Percentiles rank a stretch among this genome's conserved stretches.
These are phyloP conservation scores for Aegilops longissima DNA, from an alignment of 176 grass and related monocot genomes.

Conservation along the genomic window DNA sequence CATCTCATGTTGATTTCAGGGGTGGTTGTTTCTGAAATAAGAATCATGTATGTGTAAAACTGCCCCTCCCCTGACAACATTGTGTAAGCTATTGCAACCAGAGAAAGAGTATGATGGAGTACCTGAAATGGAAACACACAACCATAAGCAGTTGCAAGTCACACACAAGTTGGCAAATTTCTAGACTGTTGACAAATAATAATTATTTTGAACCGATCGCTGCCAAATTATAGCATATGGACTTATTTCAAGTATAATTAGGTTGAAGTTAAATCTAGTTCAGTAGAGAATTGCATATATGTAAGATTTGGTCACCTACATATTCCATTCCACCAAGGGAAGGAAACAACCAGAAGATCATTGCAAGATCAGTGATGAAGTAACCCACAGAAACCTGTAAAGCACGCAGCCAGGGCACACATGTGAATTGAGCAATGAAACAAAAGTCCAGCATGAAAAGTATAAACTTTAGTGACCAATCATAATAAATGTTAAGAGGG, in stretches of 20 bases:
- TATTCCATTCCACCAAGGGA: conserved; percentile 98
- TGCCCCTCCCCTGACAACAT: conserved; percentile 90
- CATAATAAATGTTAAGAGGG: background rate
- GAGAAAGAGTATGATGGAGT: conserved; percentile 82
- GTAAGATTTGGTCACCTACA: conserved; percentile 48
- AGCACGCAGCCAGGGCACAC: conserved; percentile 29
- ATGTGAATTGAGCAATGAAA: conserved; percentile 31
- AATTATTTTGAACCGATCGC: background rate
- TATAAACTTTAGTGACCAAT: background rate
- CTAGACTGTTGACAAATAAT: background rate
- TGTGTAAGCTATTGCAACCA: conserved; percentile 78
- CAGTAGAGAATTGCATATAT: conserved; percentile 10
- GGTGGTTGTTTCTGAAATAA: conserved; percentile 88
- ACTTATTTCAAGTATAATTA: background rate
- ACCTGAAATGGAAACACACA: conserved; percentile 56
- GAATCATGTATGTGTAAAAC: conserved; percentile 88
- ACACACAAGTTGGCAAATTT: background rate
- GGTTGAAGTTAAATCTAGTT: conserved; percentile 18
- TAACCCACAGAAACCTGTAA: conserved; percentile 91
- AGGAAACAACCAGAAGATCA: conserved; percentile 96
- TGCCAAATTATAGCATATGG: background rate
- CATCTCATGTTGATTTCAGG: conserved; percentile 91
- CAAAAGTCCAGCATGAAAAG: conserved; percentile 13
- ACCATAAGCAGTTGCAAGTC: conserved; percentile 23
- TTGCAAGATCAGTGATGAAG: conserved; percentile 85